Percentiles rank a stretch among this genome's conserved stretches.
These are phyloP conservation scores for Fusarium chuoi DNA, from an alignment of 2,329 filamentous ascomycete genomes.

Conservation along the genomic window DNA sequence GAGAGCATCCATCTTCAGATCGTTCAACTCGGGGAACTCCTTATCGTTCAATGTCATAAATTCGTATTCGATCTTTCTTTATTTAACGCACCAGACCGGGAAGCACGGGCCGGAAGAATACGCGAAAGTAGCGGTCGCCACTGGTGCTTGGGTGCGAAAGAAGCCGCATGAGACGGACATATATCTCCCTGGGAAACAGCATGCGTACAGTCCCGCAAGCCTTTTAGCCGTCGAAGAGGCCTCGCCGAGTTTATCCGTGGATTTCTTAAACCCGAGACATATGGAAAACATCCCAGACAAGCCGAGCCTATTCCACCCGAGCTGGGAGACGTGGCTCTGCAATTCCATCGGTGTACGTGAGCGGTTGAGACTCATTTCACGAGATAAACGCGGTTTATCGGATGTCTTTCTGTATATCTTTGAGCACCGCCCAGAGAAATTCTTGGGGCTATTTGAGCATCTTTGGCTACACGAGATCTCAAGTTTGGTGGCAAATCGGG, in stretches of 20 bases:
- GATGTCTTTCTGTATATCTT: neutral
- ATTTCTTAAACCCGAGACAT: rapidly evolving
- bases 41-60: rapidly evolving
- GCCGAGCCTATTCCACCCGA: neutral
- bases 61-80: neutral
- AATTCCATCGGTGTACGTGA: neutral
- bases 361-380: neutral
- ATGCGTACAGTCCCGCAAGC: neutral
- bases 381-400: neutral
- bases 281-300: neutral
- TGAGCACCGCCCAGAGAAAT: conserved; percentile 5
- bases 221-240: rapidly evolving
- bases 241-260: rapidly evolving
- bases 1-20: neutral
- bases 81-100: rapidly evolving
- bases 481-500: neutral
- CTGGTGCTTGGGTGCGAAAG: rapidly evolving
- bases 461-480: conserved; percentile 1
- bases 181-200: rapidly evolving
- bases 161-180: rapidly evolving
- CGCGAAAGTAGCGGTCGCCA: rapidly evolving
- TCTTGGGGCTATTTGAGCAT: conserved; percentile 19
- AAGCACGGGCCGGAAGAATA: neutral
- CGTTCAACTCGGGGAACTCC: neutral
- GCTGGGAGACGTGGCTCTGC: neutral